A percentile compares a stretch with the other conserved stretches of the same genome.
Conservation (phyloP, 768 basidiomycete species). For the Mycena alexandri region DNA sequence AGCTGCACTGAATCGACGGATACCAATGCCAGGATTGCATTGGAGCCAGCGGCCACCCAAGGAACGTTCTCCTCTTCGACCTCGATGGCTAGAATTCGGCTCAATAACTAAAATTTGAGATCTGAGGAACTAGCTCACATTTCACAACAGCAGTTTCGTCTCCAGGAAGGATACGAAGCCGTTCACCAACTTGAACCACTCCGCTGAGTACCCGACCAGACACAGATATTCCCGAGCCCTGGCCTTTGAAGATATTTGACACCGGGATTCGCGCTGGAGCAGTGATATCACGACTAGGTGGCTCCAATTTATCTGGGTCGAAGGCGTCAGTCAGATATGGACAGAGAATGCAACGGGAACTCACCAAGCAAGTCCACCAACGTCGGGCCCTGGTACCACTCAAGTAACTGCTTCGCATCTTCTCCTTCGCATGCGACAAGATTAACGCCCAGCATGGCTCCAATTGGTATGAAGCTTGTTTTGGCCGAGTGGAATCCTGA, state of each 20-base stretch:
- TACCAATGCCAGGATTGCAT: conserved; percentile 87
- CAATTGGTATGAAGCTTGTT: conserved; percentile 88
- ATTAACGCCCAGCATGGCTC: conserved; percentile 92
- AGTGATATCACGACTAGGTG: conserved; percentile 81
- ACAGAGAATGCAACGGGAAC: conserved; percentile 18
- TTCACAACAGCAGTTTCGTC: conserved; percentile 90
- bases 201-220: conserved; percentile 90
- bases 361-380: conserved; percentile 87
- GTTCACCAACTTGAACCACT: conserved; percentile 92
- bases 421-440: conserved; percentile 66
- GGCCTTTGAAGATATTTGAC: conserved; percentile 95
- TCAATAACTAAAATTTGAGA: conserved; percentile 1
- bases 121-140: conserved; percentile 53
- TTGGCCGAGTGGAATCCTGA: conserved; percentile 88
- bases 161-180: conserved; percentile 87
- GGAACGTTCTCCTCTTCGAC: conserved; percentile 80
- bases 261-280: conserved; percentile 89
- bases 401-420: conserved; percentile 59
- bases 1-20: conserved; percentile 89
- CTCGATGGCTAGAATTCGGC: conserved; percentile 77
- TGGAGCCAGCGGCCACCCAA: conserved; percentile 93
- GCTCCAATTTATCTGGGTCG: conserved; percentile 78
- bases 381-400: conserved; percentile 91
- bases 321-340: conserved; percentile 13
- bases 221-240: conserved; percentile 81